A percentile compares a stretch with the other conserved stretches of the same genome.
Evolutionary conservation across 2,329 filamentous ascomycete species (phyloP).

Genomic region (Pyricularia sp.): DNA sequence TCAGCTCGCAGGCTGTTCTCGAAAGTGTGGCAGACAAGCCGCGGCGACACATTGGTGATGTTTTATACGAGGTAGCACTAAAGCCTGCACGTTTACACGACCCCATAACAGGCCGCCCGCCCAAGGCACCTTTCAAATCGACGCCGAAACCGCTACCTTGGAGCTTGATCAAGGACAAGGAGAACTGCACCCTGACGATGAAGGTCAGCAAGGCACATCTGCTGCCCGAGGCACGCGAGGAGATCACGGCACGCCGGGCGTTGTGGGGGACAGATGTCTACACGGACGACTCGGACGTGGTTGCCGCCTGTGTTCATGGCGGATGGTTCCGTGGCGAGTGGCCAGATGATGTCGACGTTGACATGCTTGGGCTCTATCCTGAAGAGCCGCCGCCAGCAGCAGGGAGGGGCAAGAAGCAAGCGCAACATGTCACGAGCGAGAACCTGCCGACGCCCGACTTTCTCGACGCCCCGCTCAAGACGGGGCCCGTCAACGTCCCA

Average conservation of each 20-base stretch:
- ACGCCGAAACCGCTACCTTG: conserved; percentile 62
- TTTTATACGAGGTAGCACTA: conserved; percentile 63
- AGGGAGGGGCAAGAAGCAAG: conserved; percentile 15
- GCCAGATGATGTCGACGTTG: conserved; percentile 61
- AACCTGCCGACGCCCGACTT: conserved; percentile 24
- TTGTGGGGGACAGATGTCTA: conserved; percentile 93
- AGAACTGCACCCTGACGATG: conserved; percentile 83
- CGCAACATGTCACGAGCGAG: conserved; percentile 10
- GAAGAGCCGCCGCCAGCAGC: conserved; percentile 11
- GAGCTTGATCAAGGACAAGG: conserved; percentile 56
- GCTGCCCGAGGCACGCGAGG: conserved; percentile 55
- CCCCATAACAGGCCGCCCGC: conserved; percentile 35
- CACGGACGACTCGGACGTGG: conserved; percentile 86
- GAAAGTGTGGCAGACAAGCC: conserved; percentile 58
- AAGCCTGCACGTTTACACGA: conserved; percentile 34
- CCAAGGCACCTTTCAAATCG: conserved; percentile 23
- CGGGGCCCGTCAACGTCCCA: conserved; percentile 51
- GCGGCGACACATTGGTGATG: conserved; percentile 71
- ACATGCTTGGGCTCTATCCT: conserved; percentile 45
- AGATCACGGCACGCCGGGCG: conserved; percentile 67
- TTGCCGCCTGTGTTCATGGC: conserved; percentile 84
- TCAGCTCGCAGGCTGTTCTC: conserved; percentile 58
- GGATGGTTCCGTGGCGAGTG: conserved; percentile 89
- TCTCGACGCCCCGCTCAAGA: conserved; percentile 39
- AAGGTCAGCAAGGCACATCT: conserved; percentile 75